Evolutionary conservation across 192 early-diverging fungal species (phyloP), one percentile per base, ranked within the genome.

Genomic region (Spizellomyces punctatus): DNA sequence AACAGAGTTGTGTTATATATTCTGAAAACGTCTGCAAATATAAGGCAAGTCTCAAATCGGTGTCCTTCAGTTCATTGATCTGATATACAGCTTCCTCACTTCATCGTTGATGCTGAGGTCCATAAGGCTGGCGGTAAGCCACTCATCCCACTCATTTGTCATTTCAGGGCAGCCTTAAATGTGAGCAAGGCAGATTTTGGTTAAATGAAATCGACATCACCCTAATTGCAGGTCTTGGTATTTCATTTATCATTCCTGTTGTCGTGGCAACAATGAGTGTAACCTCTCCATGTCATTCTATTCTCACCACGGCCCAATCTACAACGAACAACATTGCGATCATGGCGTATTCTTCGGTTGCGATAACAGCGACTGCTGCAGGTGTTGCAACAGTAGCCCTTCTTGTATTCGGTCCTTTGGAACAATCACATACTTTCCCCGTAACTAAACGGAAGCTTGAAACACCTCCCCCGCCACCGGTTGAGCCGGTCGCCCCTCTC

Each of bases 1-100:
- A 22, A 48, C 69, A 71, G 44, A 92, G 82, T 52, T 89, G 86
- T 21, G 81, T 78, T 63, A 92, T 87, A 73, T 91, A 92, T 59
- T 92, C 90, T 10, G 80, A 76, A 64, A 87, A 84, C 5, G 88
- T 85, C 76, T 89, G 19, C 10, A 43, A 22, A 57, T 17, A 19
- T 19, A 54, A n/a, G 0, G 52, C 17, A 16, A 0, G 52, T 54
- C 3, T n/a, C 59, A 41, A 61, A 2, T 17, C 9, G 9, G 14
- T 36, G 27, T 36, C 27, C 27, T 36, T 36, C 27, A 3, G 27
- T 36, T 36, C 27, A 36, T 0, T 2, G 1, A 36, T 36, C 27
- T 36, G 3, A 36, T 36, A 36, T 36, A 36, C 27, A 36, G 27
- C 27, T 0, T 36, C 27, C 27, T 36, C 55, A 67, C 67, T 54